Evolutionary conservation across 352 stramenopile genomes (phyloP).

Genomic region (Phytophthora macrochlamydospora): DNA sequence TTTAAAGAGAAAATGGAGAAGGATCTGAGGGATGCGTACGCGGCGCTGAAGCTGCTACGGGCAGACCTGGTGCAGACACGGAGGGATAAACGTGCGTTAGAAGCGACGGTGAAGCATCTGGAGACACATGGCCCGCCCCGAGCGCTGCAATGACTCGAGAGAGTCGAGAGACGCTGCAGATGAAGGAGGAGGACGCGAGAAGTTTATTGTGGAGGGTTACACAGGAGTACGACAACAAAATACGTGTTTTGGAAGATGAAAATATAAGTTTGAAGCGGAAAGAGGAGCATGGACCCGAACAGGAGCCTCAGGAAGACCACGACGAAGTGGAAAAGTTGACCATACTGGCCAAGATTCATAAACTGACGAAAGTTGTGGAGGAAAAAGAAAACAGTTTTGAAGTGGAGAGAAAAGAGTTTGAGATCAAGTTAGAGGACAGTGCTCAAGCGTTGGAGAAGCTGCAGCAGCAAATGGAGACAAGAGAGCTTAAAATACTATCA

Average conservation of each 20-base stretch:
- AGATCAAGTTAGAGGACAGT: constrained; percentile 18
- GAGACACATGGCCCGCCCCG: constrained; percentile 16
- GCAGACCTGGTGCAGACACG: constrained; percentile 44
- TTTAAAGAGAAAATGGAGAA: constrained; percentile 38
- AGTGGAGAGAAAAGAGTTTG: constrained; percentile 23
- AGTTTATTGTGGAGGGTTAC: constrained; percentile 23
- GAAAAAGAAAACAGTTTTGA: constrained; percentile 26
- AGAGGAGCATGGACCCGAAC: constrained; percentile 2
- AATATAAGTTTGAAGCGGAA: not conserved
- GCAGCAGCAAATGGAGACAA: constrained; percentile 17
- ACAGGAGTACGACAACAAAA: constrained; percentile 12
- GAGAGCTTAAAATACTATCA: constrained; percentile 20
- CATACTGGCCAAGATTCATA: constrained; percentile 28
- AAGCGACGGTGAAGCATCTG: constrained; percentile 23
- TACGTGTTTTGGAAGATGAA: not conserved
- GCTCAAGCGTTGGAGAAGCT: constrained; percentile 28
- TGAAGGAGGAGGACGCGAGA: constrained; percentile 33
- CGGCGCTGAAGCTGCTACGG: constrained; percentile 51
- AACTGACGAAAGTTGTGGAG: constrained; percentile 24
- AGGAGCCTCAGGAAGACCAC: constrained; percentile 4
- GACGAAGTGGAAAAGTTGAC: constrained; percentile 22
- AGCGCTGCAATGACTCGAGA: constrained; percentile 25
- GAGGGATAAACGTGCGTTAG: constrained; percentile 39
- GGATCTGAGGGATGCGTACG: constrained; percentile 56
- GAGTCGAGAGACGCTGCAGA: constrained; percentile 28